phyloP scores from a whole-genome alignment of 306 rosid species.

The Quercus rubra region DNA sequence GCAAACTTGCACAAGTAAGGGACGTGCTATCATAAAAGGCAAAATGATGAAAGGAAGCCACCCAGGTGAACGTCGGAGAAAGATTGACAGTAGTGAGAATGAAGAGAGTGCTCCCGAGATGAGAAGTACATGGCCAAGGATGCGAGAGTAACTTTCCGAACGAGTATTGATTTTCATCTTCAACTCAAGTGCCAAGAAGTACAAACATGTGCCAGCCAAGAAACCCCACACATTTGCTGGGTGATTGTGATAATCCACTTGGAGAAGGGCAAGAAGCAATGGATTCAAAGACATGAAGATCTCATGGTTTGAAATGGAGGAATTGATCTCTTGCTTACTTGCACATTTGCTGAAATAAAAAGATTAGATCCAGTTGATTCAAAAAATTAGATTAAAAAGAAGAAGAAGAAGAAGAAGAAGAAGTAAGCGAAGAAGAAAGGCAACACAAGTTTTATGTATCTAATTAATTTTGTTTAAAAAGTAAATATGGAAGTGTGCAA shows the following conservation, averaged over 20 bases:
- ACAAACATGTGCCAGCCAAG: not conserved
- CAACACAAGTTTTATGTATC: no score
- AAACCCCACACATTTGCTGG: conserved; percentile 3
- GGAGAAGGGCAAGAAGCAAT: conserved; percentile 10
- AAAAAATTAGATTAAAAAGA: no score
- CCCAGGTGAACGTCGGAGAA: not conserved
- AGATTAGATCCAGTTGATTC: no score
- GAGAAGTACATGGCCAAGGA: conserved; percentile 7
- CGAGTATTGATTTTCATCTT: not conserved
- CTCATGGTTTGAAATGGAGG: conserved; percentile 13
- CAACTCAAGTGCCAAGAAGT: conserved; percentile 11
- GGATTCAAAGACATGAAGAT: conserved; percentile 14
- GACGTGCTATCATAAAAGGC: not conserved
- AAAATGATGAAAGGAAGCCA: not conserved
- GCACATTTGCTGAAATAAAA: no score
- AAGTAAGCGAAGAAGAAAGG: no score
- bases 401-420: no score
- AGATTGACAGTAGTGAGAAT: conserved; percentile 3
- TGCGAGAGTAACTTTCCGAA: no score
- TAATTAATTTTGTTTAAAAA: no score
- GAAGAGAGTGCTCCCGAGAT: conserved; percentile 3
- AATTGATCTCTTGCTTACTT: not conserved
- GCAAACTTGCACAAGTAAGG: no score
- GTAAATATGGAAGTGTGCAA: no score
- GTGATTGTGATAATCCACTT: conserved; percentile 13